Evolutionary conservation across 768 basidiomycete genomes (phyloP).

Genomic region (Paxillus ammoniavirescens): DNA sequence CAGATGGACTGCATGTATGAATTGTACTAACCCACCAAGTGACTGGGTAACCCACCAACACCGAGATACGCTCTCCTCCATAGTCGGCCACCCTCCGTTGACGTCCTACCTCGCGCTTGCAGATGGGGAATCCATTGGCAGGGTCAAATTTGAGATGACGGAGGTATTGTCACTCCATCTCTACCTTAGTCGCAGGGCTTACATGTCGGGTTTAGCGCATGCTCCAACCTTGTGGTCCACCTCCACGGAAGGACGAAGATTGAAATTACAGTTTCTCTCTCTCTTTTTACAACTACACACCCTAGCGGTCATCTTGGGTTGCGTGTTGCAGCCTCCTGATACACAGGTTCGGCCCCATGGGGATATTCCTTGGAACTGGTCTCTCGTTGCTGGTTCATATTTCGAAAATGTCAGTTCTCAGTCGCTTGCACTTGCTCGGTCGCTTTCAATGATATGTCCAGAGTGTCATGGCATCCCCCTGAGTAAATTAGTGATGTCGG

Average conservation of each 20-base stretch:
- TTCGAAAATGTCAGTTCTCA: too few species aligned
- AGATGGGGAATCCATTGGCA: slow-evolving; percentile 89
- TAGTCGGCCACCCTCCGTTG: slow-evolving; percentile 87
- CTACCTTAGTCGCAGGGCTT: slow-evolving; percentile 20
- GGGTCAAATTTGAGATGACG: slow-evolving; percentile 91
- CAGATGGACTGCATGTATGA: background rate
- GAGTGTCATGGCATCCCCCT: too few species aligned
- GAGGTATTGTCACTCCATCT: slow-evolving; percentile 55
- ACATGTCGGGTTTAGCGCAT: slow-evolving; percentile 57
- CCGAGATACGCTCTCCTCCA: slow-evolving; percentile 90
- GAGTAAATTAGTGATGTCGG: too few species aligned
- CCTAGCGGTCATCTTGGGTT: background rate
- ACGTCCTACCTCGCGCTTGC: slow-evolving; percentile 88
- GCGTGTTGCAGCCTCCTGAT: too few species aligned
- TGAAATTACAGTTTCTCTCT: slow-evolving; percentile 16
- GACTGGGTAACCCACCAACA: slow-evolving; percentile 99
- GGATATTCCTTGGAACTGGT: too few species aligned
- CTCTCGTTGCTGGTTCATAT: too few species aligned
- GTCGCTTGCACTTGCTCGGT: too few species aligned
- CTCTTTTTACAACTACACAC: background rate
- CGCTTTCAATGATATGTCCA: too few species aligned
- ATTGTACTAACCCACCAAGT: slow-evolving; percentile 41
- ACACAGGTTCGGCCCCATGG: too few species aligned
- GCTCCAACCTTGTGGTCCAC: slow-evolving; percentile 93
- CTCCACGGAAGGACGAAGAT: slow-evolving; percentile 86